Conservation (phyloP, 208 protist genomes). For the Strigomonas culicis region DNA sequence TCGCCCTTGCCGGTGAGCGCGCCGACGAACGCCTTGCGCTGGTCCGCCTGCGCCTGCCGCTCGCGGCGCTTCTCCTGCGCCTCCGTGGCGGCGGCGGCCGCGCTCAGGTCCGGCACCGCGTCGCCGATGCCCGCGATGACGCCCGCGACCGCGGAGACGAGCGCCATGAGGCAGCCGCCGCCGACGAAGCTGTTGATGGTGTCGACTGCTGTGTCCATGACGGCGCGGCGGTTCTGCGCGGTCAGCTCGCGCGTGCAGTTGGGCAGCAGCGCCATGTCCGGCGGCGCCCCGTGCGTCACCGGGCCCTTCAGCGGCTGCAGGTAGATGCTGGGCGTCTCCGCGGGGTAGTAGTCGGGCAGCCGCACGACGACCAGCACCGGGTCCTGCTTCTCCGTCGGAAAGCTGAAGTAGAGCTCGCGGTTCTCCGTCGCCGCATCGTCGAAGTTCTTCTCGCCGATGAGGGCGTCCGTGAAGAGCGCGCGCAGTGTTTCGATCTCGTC, state of each 20-base stretch:
- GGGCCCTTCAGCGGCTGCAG: constrained; percentile 40
- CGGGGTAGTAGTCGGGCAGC: constrained; percentile 75
- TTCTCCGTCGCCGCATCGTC: constrained; percentile 51
- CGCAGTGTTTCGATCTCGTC: constrained; percentile 67
- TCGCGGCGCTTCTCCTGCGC: constrained; percentile 24
- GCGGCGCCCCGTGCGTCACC: constrained; percentile 10
- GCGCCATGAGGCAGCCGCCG: constrained; percentile 57
- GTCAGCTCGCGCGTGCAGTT: constrained; percentile 65
- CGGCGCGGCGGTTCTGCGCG: constrained; percentile 37
- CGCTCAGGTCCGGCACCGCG: constrained; percentile 11
- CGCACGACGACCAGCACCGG: constrained; percentile 54
- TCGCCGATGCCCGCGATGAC: constrained; percentile 29
- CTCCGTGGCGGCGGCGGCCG: constrained; percentile 12
- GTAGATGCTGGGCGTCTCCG: constrained; percentile 63
- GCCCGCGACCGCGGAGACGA: constrained; percentile 66
- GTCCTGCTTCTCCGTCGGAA: constrained; percentile 43
- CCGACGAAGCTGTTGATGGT: constrained; percentile 63
- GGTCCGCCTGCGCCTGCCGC: constrained; percentile 29
- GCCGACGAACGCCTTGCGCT: constrained; percentile 69
- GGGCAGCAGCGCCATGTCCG: constrained; percentile 32
- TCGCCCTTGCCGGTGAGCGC: constrained; percentile 38
- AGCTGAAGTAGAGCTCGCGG: constrained; percentile 64
- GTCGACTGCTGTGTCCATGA: constrained; percentile 71
- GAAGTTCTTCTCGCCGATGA: constrained; percentile 54
- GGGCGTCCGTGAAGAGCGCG: constrained; percentile 64